Evolutionary conservation across 164 flowering plant genomes (phyloP).

Genomic region (Berberis thunbergii): DNA sequence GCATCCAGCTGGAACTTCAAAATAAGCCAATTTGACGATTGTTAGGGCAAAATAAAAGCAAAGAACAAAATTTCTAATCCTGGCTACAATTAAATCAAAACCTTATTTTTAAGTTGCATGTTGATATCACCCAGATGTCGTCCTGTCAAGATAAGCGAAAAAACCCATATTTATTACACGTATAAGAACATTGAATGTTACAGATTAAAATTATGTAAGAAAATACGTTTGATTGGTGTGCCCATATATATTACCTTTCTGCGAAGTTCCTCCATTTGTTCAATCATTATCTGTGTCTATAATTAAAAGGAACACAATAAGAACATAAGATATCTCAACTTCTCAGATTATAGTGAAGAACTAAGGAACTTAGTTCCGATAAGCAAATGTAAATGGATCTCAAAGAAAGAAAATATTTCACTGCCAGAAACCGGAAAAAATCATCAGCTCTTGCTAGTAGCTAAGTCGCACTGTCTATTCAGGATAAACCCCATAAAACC

Average conservation of each 20-base stretch:
- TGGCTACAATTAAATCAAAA: constrained; percentile 9
- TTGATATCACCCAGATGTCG: constrained; percentile 84
- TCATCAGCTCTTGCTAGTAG: too few species aligned
- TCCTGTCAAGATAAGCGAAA: constrained; percentile 39
- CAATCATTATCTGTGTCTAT: constrained; percentile 76
- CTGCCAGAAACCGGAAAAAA: too few species aligned
- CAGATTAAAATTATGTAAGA: too few species aligned
- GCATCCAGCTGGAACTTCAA: constrained; percentile 41
- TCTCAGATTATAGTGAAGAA: background rate
- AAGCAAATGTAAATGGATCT: too few species aligned
- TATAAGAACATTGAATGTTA: too few species aligned
- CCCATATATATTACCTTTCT: constrained; percentile 40
- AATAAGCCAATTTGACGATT: background rate
- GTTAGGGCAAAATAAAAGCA: background rate
- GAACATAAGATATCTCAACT: background rate
- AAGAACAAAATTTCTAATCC: background rate
- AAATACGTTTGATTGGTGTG: background rate
- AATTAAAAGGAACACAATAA: background rate
- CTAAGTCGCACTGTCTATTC: too few species aligned
- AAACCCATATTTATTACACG: background rate
- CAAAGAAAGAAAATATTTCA: too few species aligned
- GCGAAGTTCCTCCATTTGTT: constrained; percentile 83
- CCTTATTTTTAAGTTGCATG: constrained; percentile 76
- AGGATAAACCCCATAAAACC: too few species aligned
- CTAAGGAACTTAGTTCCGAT: too few species aligned